These are phyloP conservation scores for Thraustotheca clavata DNA, from an alignment of 352 stramenopile species.

Conservation along the genomic window DNA sequence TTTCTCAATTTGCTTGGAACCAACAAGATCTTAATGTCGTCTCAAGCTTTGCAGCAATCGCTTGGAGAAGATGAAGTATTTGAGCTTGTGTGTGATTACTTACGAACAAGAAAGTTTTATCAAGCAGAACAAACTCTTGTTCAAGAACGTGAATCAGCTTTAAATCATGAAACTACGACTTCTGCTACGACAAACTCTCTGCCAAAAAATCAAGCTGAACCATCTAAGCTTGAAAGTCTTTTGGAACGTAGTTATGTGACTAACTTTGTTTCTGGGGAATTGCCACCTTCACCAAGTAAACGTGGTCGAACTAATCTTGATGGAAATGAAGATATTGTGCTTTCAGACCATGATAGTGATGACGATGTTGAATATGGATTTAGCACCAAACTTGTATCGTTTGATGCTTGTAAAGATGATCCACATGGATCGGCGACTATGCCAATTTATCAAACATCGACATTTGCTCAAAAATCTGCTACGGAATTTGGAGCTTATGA, in stretches of 20 bases:
- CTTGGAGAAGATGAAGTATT: constrained; percentile 79
- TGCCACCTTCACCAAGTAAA: constrained; percentile 35
- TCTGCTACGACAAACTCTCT: constrained; percentile 23
- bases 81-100: constrained; percentile 81
- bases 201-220: constrained; percentile 31
- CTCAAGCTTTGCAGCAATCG: constrained; percentile 64
- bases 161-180: constrained; percentile 14
- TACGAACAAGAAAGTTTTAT: constrained; percentile 82
- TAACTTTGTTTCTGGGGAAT: constrained; percentile 65
- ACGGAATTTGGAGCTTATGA: constrained; percentile 89
- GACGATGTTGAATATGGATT: constrained; percentile 49
- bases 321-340: constrained; percentile 53
- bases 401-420: constrained; percentile 82
- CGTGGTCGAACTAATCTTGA: constrained; percentile 55
- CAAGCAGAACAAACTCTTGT: constrained; percentile 65
- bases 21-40: constrained; percentile 29
- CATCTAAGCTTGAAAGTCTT: constrained; percentile 67
- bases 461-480: constrained; percentile 82
- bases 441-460: constrained; percentile 90
- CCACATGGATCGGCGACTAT: constrained; percentile 84
- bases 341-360: constrained; percentile 27
- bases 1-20: not conserved
- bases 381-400: constrained; percentile 64
- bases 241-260: constrained; percentile 81
- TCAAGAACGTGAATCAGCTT: constrained; percentile 43